Evolutionary conservation across 2,329 filamentous ascomycete genomes (phyloP).

Genomic region (Keithomyces neogunnii): DNA sequence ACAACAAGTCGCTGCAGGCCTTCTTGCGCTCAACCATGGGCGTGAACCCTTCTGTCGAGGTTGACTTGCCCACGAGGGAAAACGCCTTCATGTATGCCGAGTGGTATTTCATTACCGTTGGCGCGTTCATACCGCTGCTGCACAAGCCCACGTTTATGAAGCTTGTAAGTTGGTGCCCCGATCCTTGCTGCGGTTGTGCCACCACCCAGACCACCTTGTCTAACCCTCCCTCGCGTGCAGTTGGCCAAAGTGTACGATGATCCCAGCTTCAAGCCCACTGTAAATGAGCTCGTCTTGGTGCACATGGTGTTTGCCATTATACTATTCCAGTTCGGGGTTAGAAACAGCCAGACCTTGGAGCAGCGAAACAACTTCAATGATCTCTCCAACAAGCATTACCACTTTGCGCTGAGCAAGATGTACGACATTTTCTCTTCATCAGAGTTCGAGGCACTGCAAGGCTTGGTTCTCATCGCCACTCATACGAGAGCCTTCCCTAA

Average conservation of each 20-base stretch:
- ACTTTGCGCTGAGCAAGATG: slow-evolving; percentile 63
- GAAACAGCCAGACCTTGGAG: slow-evolving; percentile 51
- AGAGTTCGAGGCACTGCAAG: slow-evolving; percentile 61
- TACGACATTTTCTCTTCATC: slow-evolving; percentile 54
- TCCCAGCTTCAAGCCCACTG: slow-evolving; percentile 48
- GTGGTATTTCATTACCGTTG: slow-evolving; percentile 68
- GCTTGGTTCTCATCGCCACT: slow-evolving; percentile 60
- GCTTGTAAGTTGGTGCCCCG: slow-evolving; percentile 40
- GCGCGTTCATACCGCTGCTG: slow-evolving; percentile 66
- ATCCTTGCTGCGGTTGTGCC: too few species aligned
- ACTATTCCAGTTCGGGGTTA: slow-evolving; percentile 66
- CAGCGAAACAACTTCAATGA: slow-evolving; percentile 49
- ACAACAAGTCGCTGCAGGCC: slow-evolving; percentile 65
- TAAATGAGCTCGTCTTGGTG: slow-evolving; percentile 59
- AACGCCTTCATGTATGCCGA: slow-evolving; percentile 61
- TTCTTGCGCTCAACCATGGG: slow-evolving; percentile 59
- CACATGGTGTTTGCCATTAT: slow-evolving; percentile 76
- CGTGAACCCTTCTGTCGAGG: slow-evolving; percentile 46
- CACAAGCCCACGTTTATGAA: slow-evolving; percentile 66
- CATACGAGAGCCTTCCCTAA: slow-evolving; percentile 74
- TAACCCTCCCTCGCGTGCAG: slow-evolving; percentile 22
- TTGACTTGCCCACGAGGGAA: slow-evolving; percentile 53
- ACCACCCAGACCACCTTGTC: too few species aligned
- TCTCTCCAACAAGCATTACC: slow-evolving; percentile 68
- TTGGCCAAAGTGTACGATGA: slow-evolving; percentile 63